Percentiles rank a stretch among this genome's conserved stretches.
These are phyloP conservation scores for Debaryomyces maramus DNA, from an alignment of 805 yeast genomes.

Conservation along the genomic window DNA sequence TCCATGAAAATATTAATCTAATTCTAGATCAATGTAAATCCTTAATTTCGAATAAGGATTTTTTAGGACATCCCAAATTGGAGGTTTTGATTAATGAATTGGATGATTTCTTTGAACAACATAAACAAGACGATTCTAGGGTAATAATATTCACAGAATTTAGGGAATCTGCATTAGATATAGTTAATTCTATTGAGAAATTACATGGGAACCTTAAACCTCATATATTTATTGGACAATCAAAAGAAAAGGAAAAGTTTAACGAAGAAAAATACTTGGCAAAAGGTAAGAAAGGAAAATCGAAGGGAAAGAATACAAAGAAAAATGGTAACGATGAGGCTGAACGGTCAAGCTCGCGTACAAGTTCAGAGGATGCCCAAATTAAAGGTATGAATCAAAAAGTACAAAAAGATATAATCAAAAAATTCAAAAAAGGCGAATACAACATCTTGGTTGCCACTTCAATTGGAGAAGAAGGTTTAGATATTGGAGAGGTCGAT, in stretches of 20 bases:
- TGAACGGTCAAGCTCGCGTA: conserved; percentile 36
- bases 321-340: conserved; percentile 18
- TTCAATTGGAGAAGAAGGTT: conserved; percentile 97
- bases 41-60: conserved; percentile 35
- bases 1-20: conserved; percentile 46
- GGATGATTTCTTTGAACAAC: conserved; percentile 48
- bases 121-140: conserved; percentile 53
- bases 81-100: conserved; percentile 59
- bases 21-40: conserved; percentile 48
- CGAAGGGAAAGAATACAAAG: conserved; percentile 18
- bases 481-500: conserved; percentile 98
- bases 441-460: conserved; percentile 90
- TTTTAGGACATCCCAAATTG: conserved; percentile 72
- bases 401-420: conserved; percentile 75
- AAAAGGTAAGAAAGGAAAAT: conserved; percentile 37
- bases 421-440: conserved; percentile 67
- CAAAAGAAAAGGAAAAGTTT: conserved; percentile 69
- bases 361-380: conserved; percentile 76
- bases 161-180: conserved; percentile 87
- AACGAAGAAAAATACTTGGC: conserved; percentile 53
- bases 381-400: conserved; percentile 88
- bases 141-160: conserved; percentile 87
- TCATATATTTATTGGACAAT: conserved; percentile 91
- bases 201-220: conserved; percentile 46
- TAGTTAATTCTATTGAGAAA: conserved; percentile 62